Conservation (phyloP, 116 monocot genomes). For the Dioscorea cayenensis region DNA sequence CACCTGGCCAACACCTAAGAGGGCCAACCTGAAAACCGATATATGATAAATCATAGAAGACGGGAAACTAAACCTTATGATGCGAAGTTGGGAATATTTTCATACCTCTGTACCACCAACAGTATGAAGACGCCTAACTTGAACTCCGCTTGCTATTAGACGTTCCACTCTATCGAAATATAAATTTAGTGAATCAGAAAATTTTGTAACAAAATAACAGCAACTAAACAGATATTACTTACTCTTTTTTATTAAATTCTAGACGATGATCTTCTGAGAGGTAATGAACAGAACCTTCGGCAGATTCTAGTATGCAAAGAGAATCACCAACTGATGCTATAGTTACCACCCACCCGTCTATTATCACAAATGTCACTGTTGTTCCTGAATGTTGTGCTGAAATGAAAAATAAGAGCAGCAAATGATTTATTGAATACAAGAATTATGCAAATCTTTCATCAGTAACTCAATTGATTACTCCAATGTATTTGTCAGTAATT, state of each 20-base stretch:
- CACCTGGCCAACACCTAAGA: constrained; percentile 68
- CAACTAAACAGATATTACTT: constrained; percentile 12
- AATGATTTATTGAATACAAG: background rate
- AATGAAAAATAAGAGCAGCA: constrained; percentile 1
- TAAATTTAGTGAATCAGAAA: background rate
- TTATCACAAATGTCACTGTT: constrained; percentile 69
- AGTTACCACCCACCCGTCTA: constrained; percentile 68
- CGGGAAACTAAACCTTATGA: background rate
- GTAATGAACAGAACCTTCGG: constrained; percentile 56
- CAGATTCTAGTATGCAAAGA: constrained; percentile 72
- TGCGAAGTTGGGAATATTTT: background rate
- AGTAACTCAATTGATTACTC: too few species aligned
- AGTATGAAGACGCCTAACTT: constrained; percentile 54
- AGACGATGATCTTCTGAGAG: constrained; percentile 73
- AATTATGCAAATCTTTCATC: too few species aligned
- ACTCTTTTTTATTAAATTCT: constrained; percentile 70
- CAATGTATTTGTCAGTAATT: too few species aligned
- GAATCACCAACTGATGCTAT: constrained; percentile 86
- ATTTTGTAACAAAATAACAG: background rate
- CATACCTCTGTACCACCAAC: constrained; percentile 59
- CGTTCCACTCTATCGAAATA: constrained; percentile 43
- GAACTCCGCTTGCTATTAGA: constrained; percentile 53
- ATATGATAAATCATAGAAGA: background rate
- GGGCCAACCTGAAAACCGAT: constrained; percentile 42
- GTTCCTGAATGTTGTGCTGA: constrained; percentile 58